Conservation (phyloP, 768 basidiomycete species). For the Mycena kentingensis region DNA sequence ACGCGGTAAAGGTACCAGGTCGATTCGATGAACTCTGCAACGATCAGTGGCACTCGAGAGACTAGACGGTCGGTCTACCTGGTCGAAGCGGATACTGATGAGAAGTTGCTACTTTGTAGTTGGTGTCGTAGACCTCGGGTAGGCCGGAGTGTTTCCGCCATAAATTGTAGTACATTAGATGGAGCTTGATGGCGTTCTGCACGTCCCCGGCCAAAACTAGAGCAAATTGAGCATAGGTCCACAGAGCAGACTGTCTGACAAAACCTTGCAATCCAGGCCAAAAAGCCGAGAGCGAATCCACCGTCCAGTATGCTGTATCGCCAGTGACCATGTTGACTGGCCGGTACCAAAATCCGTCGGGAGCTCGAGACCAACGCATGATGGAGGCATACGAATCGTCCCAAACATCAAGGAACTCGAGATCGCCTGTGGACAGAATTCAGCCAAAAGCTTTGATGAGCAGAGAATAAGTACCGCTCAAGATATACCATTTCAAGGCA, state of each 20-base stretch:
- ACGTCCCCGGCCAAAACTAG: conserved; percentile 77
- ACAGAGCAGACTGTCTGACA: too few relatives aligned
- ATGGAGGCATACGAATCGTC: conserved; percentile 79
- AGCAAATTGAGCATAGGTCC: not conserved
- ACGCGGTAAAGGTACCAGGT: conserved; percentile 95
- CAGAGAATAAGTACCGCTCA: conserved; percentile 44
- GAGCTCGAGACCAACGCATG: conserved; percentile 81
- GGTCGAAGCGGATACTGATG: conserved; percentile 81
- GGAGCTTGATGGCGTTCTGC: conserved; percentile 89
- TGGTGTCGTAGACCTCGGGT: conserved; percentile 91
- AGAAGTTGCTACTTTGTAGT: conserved; percentile 68
- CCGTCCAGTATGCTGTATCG: conserved; percentile 68
- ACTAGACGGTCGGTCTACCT: conserved; percentile 38
- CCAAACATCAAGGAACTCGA: conserved; percentile 82
- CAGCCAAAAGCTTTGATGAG: not conserved
- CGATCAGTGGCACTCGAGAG: not conserved
- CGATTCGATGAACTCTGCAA: conserved; percentile 86
- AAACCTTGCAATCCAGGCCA: conserved; percentile 87
- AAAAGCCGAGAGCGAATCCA: conserved; percentile 96
- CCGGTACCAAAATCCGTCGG: conserved; percentile 92
- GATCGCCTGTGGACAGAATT: conserved; percentile 70
- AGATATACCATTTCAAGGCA: conserved; percentile 87
- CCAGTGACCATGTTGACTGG: conserved; percentile 81
- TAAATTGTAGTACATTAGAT: conserved; percentile 90
- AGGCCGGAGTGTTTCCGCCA: conserved; percentile 87